phyloP scores from a whole-genome alignment of 2,329 filamentous ascomycete genomes.

The Aspergillus novoparasiticus region DNA sequence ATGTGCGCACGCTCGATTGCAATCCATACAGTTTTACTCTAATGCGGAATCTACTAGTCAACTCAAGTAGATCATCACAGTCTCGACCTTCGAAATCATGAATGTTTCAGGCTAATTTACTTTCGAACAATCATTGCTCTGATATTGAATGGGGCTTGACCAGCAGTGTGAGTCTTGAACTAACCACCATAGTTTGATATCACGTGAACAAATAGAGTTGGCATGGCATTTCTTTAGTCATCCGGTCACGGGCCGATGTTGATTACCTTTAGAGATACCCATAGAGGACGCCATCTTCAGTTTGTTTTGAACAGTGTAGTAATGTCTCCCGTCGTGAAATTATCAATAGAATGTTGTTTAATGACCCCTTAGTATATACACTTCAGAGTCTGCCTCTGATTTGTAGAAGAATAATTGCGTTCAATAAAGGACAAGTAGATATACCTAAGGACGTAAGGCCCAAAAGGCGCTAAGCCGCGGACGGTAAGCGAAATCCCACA shows the following conservation, averaged over 20 bases:
- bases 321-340: neutral
- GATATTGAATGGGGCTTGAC: neutral
- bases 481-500: slow-evolving; percentile 47
- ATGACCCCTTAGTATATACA: neutral
- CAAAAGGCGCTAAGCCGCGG: slow-evolving; percentile 21
- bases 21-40: neutral
- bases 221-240: neutral
- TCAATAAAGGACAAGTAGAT: neutral
- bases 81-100: neutral
- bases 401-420: neutral
- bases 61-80: neutral
- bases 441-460: neutral
- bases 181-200: neutral
- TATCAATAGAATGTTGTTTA: neutral
- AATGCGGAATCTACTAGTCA: neutral
- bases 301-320: neutral
- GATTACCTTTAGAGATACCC: neutral
- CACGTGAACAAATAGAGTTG: slow-evolving; percentile 16
- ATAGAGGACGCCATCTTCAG: neutral
- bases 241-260: neutral
- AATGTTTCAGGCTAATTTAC: neutral
- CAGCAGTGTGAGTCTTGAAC: neutral
- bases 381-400: neutral
- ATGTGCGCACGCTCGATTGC: neutral
- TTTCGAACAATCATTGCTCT: neutral